Conservation (phyloP, 345 rosid genomes). For the Dipteronia dyeriana region DNA sequence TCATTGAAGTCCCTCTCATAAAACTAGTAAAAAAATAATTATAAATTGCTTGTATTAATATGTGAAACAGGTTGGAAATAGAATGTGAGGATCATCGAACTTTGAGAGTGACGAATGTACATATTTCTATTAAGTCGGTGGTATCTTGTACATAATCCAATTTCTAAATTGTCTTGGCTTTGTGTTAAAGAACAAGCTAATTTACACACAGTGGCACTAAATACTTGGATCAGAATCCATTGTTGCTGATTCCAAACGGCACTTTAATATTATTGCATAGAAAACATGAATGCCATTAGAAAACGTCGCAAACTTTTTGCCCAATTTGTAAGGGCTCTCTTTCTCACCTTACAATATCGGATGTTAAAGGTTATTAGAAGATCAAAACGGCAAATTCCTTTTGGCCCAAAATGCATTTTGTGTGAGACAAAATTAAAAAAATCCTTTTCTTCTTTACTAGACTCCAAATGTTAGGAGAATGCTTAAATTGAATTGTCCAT, state of each 20-base stretch:
- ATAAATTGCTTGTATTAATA: background rate
- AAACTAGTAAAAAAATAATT: no score
- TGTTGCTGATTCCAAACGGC: constrained; percentile 15
- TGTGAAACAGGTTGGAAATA: background rate
- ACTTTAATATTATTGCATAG: background rate
- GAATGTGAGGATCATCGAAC: background rate
- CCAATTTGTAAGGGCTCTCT: constrained; percentile 2
- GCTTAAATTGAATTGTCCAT: background rate
- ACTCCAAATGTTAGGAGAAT: background rate
- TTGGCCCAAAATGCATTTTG: no score
- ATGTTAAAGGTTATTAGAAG: background rate
- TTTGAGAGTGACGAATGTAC: constrained; percentile 8
- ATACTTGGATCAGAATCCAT: background rate
- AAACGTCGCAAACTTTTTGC: constrained; percentile 13
- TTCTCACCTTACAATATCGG: background rate
- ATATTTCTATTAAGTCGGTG: background rate
- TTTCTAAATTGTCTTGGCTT: background rate
- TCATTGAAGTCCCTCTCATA: no score
- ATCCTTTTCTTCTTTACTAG: background rate
- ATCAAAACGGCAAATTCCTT: background rate
- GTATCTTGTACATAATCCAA: background rate
- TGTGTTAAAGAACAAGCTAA: background rate
- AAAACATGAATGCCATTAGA: background rate
- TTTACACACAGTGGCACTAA: background rate
- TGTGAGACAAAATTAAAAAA: background rate